phyloP scores from a whole-genome alignment of 805 yeast genomes.

The Suhomyces tanzawaensis region DNA sequence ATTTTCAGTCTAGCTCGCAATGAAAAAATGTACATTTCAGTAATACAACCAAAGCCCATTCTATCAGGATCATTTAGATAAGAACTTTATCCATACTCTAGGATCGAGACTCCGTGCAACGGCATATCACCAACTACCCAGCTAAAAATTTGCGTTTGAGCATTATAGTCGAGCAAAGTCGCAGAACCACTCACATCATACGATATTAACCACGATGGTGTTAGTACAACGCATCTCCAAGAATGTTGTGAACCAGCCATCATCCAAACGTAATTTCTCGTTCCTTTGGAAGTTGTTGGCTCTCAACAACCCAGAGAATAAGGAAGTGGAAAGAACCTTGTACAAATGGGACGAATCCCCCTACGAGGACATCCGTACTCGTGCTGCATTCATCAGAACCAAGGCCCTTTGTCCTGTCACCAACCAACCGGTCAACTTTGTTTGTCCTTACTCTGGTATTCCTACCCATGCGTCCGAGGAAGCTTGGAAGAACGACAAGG shows the following conservation, averaged over 20 bases:
- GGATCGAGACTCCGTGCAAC: background rate
- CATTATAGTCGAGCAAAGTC: too few species aligned
- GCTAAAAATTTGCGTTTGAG: background rate
- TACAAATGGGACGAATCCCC: slow-evolving; percentile 93
- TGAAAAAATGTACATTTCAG: background rate
- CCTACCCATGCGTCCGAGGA: slow-evolving; percentile 92
- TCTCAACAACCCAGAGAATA: slow-evolving; percentile 28
- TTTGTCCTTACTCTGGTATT: slow-evolving; percentile 92
- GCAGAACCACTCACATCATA: background rate
- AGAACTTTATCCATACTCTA: background rate
- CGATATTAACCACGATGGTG: slow-evolving; percentile 3
- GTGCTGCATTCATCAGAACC: slow-evolving; percentile 89
- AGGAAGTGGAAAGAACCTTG: slow-evolving; percentile 29
- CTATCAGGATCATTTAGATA: background rate
- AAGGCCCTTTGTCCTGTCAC: slow-evolving; percentile 92
- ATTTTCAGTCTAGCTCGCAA: background rate
- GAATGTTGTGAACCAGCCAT: background rate
- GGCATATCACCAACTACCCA: background rate
- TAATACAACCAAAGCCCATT: background rate
- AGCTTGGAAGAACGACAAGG: slow-evolving; percentile 82
- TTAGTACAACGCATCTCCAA: slow-evolving; percentile 5
- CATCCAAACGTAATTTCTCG: slow-evolving; percentile 25
- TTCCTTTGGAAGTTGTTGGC: slow-evolving; percentile 39
- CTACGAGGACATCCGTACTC: slow-evolving; percentile 75
- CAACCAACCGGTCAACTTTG: slow-evolving; percentile 69